phyloP scores from a whole-genome alignment of 1,284 basidiomycete species.

The Psilocybe mexicana region DNA sequence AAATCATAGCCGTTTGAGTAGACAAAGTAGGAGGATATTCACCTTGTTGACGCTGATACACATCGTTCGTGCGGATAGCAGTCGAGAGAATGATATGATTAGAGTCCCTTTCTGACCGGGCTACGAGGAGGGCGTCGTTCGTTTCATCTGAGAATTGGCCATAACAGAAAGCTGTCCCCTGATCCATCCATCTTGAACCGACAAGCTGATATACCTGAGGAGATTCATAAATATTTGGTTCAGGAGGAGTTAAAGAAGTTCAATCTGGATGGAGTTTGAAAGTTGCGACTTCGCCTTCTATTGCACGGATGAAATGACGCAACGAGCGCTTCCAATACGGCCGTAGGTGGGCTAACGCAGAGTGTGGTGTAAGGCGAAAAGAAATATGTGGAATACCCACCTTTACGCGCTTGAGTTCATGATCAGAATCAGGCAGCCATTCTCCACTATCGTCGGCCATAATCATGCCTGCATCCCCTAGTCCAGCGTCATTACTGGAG shows the following conservation, averaged over 20 bases:
- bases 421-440: conserved; percentile 43
- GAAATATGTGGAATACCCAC: conserved; percentile 27
- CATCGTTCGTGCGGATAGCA: conserved; percentile 78
- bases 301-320: conserved; percentile 4
- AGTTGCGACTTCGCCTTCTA: conserved; percentile 2
- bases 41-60: conserved; percentile 94
- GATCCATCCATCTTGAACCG: conserved; percentile 87
- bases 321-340: conserved; percentile 4
- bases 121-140: conserved; percentile 81
- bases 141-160: conserved; percentile 81
- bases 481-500: conserved; percentile 31
- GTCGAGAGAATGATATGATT: conserved; percentile 73
- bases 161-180: conserved; percentile 92
- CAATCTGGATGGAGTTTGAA: not conserved
- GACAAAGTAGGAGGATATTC: conserved; percentile 22
- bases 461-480: conserved; percentile 24
- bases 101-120: conserved; percentile 76
- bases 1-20: not conserved
- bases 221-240: conserved; percentile 11
- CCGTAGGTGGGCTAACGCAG: not conserved
- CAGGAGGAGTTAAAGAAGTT: not conserved
- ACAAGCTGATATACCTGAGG: conserved; percentile 89
- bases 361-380: not conserved
- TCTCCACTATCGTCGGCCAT: conserved; percentile 37
- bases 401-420: conserved; percentile 54